Evolutionary conservation across 1,284 basidiomycete genomes (phyloP).

Genomic region (Thecaphora thlaspeos): DNA sequence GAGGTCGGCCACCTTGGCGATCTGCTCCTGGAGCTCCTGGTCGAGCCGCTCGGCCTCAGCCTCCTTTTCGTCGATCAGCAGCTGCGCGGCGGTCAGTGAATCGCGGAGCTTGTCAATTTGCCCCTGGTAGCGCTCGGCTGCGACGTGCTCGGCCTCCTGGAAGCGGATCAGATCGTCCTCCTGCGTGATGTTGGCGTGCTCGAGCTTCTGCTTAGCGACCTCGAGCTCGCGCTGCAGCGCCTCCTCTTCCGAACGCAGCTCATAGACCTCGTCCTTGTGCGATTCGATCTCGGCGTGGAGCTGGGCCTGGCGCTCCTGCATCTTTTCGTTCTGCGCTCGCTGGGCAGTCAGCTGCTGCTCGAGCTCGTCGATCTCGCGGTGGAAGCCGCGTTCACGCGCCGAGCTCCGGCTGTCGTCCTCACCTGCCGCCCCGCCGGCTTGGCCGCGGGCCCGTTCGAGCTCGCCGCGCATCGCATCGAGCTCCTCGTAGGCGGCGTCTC

Average conservation of each 20-base stretch:
- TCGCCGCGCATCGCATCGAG: slow-evolving; percentile 12
- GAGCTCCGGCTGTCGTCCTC: neutral
- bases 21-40: slow-evolving; percentile 31
- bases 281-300: slow-evolving; percentile 36
- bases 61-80: slow-evolving; percentile 46
- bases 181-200: slow-evolving; percentile 37
- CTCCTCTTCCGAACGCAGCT: slow-evolving; percentile 31
- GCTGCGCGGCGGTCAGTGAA: slow-evolving; percentile 47
- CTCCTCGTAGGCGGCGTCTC: slow-evolving; percentile 35
- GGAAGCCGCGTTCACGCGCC: neutral
- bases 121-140: slow-evolving; percentile 32
- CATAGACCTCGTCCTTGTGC: slow-evolving; percentile 40
- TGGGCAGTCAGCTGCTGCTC: slow-evolving; percentile 37
- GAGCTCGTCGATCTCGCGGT: slow-evolving; percentile 30
- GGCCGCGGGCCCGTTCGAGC: slow-evolving; percentile 4
- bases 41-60: slow-evolving; percentile 48
- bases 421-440: slow-evolving; percentile 3
- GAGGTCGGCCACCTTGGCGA: slow-evolving; percentile 35
- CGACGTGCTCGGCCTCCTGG: slow-evolving; percentile 24
- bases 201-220: slow-evolving; percentile 34
- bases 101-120: slow-evolving; percentile 43
- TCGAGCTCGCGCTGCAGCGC: slow-evolving; percentile 37
- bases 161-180: slow-evolving; percentile 33
- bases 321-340: slow-evolving; percentile 36
- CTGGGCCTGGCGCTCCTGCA: slow-evolving; percentile 37